Evolutionary conservation across 2,329 filamentous ascomycete genomes (phyloP), one percentile per base, ranked within the genome.

Genomic region (Aspergillus carbonarius): DNA sequence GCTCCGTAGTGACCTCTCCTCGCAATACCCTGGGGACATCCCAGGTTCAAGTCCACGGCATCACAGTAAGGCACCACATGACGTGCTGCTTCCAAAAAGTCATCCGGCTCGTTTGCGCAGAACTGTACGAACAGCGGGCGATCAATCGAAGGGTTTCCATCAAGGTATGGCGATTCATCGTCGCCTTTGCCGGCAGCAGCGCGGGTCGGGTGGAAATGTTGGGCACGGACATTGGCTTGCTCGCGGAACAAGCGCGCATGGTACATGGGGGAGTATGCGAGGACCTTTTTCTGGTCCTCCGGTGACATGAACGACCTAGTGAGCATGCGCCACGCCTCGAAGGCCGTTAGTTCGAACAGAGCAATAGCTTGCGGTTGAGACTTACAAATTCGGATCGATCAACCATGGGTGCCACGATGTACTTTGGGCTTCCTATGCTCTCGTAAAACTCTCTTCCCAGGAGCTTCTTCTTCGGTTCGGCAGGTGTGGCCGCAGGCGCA

Each of bases 311-410:
- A 98, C 6, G 93, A 97, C 66, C 95, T 88, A n/a, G 91, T 91
- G 65, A 99, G 88, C 83, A 97, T 88, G 68, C 95, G 90, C 95
- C 95, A 99, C 68, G 93, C 95, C 93, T 96, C 34, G 35, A 59
- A 62, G 50, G 53, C 51, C 46, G 35, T 61, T 62, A 64, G 63
- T 53, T 44, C 9, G 46, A 32, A 39, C 20, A 62, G 10, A 12
- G 23, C 3, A 48, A 9, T 2, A 17, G 25, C 6, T 17, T 9
- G 27, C 12, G 12, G 25, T 18, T 2, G 25, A 4, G 15, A 81
- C 88, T 65, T 81, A 96, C 93, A 80, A 98, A 97, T 80, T 99
- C 95, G 32, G 92, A 97, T 75, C 97, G 91, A 72, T 99, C 93
- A 20, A 99, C 95, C 95, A 99, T 99, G 35, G 95, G 95, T 34